Base-by-base conservation (phyloP, 2,329 filamentous ascomycete genomes). In the Diplodia intermedia region DNA sequence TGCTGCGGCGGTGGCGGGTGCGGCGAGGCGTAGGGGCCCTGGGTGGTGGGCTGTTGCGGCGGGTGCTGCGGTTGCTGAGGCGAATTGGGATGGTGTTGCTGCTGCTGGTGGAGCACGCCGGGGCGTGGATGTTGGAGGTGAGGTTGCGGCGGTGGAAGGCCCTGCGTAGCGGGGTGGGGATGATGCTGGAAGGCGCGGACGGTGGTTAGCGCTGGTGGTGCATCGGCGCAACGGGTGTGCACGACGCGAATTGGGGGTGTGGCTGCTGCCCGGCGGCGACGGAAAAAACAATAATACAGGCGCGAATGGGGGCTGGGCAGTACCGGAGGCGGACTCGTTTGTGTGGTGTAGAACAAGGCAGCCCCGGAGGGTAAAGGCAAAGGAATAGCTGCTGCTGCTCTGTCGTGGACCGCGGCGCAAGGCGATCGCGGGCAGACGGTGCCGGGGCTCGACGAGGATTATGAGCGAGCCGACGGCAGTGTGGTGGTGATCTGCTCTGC, bases 101-200 rank as follows among this genome's bases (percentile, higher is more conserved):
- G 76, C 36, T 78, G 77, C 72, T 91, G 90, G 72, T 91, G 90
- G 74, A 92, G 88, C 75, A 91, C 89, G 75, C 89, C 86, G 71
- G 90, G 88, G 78, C 91, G 88, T 74, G 89, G 86, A 78, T 91
- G 89, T 73, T 91, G 90, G 73, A 90, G 75, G 68, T 74, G 75
- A 77, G 91, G 84, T 73, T 84, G 82, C 70, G 83, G 83, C 75
- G 83, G 80, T 75, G 88, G 87, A 81, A 89, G 88, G 86, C 89
- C 90, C 84, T 91, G 88, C 81, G 88, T 88, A 79, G 88, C 82
- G 79, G 90, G 87, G 84, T 91, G 89, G 82, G 88, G 86, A 84
- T 91, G 90, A 86, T 91, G 90, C 89, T 92, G 88, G 75, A 57
- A 55, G 38, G 56, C 57, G 57, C 56, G 33, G 43, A 23, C n/a